phyloP scores from a whole-genome alignment of 2,329 filamentous ascomycete genomes.

The Phyllachora maydis region DNA sequence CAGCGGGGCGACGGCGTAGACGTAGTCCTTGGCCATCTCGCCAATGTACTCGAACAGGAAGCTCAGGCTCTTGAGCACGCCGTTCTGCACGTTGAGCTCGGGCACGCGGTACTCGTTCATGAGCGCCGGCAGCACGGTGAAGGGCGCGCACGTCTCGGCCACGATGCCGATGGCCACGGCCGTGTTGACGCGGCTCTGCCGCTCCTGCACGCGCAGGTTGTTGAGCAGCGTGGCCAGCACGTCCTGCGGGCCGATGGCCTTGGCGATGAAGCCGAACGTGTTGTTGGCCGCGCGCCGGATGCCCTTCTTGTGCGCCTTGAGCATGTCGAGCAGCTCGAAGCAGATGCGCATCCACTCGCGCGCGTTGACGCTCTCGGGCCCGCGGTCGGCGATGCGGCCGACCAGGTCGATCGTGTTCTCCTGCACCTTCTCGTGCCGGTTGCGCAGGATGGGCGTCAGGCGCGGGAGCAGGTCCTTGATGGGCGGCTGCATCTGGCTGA shows the following conservation, averaged over 20 bases:
- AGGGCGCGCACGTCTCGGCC: slow-evolving; percentile 92
- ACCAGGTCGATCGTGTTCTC: slow-evolving; percentile 98
- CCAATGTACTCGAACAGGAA: slow-evolving; percentile 99
- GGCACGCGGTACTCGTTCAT: slow-evolving; percentile 99
- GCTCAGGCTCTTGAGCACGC: slow-evolving; percentile 87
- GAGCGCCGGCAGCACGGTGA: slow-evolving; percentile 90
- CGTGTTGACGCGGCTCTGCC: slow-evolving; percentile 94
- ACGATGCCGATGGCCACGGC: slow-evolving; percentile 97
- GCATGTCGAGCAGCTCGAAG: slow-evolving; percentile 96
- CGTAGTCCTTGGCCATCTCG: slow-evolving; percentile 98
- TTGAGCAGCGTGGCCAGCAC: slow-evolving; percentile 89
- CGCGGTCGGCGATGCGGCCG: slow-evolving; percentile 90
- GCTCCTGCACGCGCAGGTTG: slow-evolving; percentile 91
- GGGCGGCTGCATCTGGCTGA: slow-evolving; percentile 93
- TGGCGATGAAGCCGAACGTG: slow-evolving; percentile 98
- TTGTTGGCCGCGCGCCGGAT: slow-evolving; percentile 97
- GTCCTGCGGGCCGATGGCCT: slow-evolving; percentile 95
- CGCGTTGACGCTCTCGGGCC: slow-evolving; percentile 88
- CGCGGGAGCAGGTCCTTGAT: slow-evolving; percentile 92
- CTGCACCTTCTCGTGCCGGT: slow-evolving; percentile 97
- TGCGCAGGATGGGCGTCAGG: slow-evolving; percentile 91
- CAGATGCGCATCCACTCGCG: slow-evolving; percentile 99
- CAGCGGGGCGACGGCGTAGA: slow-evolving; percentile 90
- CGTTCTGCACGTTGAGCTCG: slow-evolving; percentile 96
- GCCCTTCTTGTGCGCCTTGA: slow-evolving; percentile 98